Evolutionary conservation across 495 filamentous ascomycete genomes (phyloP).

Genomic region (Sporormia fimetaria): DNA sequence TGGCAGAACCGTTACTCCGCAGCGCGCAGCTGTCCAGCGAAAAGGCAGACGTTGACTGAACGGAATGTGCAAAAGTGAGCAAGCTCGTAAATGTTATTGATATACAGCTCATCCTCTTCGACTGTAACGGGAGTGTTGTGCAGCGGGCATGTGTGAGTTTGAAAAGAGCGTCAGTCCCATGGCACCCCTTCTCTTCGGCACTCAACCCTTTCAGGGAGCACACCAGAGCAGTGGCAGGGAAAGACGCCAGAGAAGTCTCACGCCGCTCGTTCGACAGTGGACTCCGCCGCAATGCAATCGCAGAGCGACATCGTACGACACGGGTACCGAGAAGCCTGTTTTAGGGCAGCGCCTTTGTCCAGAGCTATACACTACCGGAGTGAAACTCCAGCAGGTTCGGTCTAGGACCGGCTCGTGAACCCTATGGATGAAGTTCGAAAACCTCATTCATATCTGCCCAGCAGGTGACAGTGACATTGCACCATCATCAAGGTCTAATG

Average conservation of each 20-base stretch:
- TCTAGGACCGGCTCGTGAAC: slow-evolving; percentile 4
- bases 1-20: no score
- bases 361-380: slow-evolving; percentile 8
- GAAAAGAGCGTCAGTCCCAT: slow-evolving; percentile 17
- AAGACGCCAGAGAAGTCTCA: slow-evolving; percentile 14
- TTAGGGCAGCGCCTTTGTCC: slow-evolving; percentile 21
- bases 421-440: slow-evolving; percentile 6
- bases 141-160: slow-evolving; percentile 5
- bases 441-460: slow-evolving; percentile 5
- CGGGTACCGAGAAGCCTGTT: slow-evolving; percentile 14
- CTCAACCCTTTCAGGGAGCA: slow-evolving; percentile 1
- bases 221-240: neutral
- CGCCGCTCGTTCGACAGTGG: slow-evolving; percentile 15
- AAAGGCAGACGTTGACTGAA: no score
- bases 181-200: neutral
- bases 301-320: slow-evolving; percentile 7
- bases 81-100: no score
- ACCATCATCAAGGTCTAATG: no score
- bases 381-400: neutral
- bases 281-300: slow-evolving; percentile 3
- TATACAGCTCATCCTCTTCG: no score
- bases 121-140: neutral
- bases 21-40: no score
- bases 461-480: no score
- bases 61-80: no score